Evolutionary conservation across 768 basidiomycete genomes (phyloP).

Genomic region (Zangia roseola): DNA sequence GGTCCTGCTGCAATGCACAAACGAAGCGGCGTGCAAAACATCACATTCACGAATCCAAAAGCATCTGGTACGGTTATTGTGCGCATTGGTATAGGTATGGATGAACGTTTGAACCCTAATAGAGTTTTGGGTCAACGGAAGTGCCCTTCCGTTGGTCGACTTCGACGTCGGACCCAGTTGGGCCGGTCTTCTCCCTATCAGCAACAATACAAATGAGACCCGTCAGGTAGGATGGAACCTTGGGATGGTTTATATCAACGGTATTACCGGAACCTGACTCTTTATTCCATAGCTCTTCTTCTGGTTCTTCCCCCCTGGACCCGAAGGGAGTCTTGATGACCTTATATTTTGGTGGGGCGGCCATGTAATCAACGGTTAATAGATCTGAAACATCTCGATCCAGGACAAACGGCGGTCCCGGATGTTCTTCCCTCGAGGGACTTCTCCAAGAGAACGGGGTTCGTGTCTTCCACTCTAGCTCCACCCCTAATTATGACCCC

Average conservation of each 20-base stretch:
- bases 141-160: conserved; percentile 61
- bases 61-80: conserved; percentile 46
- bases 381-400: background rate
- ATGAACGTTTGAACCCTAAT: background rate
- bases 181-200: conserved; percentile 74
- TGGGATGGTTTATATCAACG: too few relatives aligned
- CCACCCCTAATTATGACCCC: conserved; percentile 17
- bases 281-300: conserved; percentile 60
- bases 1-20: conserved; percentile 3
- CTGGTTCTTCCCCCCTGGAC: conserved; percentile 83
- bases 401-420: conserved; percentile 82
- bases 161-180: conserved; percentile 77
- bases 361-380: background rate
- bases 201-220: conserved; percentile 55
- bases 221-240: conserved; percentile 46
- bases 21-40: conserved; percentile 48
- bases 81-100: background rate
- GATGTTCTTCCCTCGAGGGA: conserved; percentile 73
- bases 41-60: conserved; percentile 67
- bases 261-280: background rate
- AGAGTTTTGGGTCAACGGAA: conserved; percentile 75
- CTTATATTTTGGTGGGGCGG: conserved; percentile 66
- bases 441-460: conserved; percentile 76
- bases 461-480: conserved; percentile 20
- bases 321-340: conserved; percentile 67